These are phyloP conservation scores for Geotrichum candidum DNA, from an alignment of 1,139 yeast species.

Conservation along the genomic window DNA sequence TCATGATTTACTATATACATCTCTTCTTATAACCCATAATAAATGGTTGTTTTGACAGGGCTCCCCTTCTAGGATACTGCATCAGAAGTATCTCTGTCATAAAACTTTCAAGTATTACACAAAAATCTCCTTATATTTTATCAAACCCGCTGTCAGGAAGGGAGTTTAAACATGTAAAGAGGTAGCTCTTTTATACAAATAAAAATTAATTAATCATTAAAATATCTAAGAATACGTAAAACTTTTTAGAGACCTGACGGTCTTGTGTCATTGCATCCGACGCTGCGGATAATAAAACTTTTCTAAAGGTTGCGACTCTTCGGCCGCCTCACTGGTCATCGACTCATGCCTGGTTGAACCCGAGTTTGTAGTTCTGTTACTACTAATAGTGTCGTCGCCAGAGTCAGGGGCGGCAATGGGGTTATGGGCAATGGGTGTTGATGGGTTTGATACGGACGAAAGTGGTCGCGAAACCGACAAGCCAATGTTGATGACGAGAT, in stretches of 20 bases:
- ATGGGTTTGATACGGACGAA: conserved; percentile 7
- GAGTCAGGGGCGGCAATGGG: not conserved
- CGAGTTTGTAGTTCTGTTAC: not conserved
- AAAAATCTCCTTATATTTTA: no score
- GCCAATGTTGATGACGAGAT: conserved; percentile 13
- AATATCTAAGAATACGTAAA: no score
- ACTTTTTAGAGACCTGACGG: not conserved
- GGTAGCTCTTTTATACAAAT: not conserved
- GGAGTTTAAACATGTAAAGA: no score
- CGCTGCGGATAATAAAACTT: not conserved
- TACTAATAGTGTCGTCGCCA: not conserved
- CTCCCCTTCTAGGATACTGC: no score
- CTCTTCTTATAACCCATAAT: no score
- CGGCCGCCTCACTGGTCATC: not conserved
- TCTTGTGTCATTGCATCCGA: not conserved
- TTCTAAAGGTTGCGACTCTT: not conserved
- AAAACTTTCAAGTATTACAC: no score
- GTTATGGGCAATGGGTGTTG: not conserved
- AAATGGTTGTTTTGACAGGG: no score
- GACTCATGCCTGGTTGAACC: not conserved
- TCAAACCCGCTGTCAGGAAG: not conserved
- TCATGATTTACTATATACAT: no score
- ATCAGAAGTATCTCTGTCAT: no score
- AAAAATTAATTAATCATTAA: no score
- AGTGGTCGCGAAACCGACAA: conserved; percentile 14